Evolutionary conservation across 768 basidiomycete genomes (phyloP).

Genomic region (Mycena haematopus): DNA sequence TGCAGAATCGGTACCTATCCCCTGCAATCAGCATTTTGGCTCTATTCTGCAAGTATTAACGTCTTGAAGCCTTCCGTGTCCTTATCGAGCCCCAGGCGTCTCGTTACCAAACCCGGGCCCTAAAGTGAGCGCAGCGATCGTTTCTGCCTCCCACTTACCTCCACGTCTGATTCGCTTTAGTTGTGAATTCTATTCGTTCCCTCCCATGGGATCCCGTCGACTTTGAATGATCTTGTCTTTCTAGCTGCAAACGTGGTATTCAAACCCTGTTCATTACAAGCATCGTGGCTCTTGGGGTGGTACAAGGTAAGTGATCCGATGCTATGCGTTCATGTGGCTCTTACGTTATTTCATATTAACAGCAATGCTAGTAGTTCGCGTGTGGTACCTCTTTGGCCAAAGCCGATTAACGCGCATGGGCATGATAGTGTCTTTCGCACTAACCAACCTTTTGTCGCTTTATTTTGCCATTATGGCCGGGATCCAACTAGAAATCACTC

Average conservation of each 20-base stretch:
- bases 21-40: slow-evolving; percentile 32
- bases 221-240: slow-evolving; percentile 11
- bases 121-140: slow-evolving; percentile 30
- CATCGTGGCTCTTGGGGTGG: slow-evolving; percentile 38
- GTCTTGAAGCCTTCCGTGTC: slow-evolving; percentile 28
- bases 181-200: slow-evolving; percentile 32
- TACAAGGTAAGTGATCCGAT: slow-evolving; percentile 40
- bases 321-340: neutral
- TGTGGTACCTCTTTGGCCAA: slow-evolving; percentile 50
- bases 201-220: neutral
- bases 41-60: slow-evolving; percentile 10
- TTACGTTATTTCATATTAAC: slow-evolving; percentile 2
- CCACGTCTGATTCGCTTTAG: slow-evolving; percentile 23
- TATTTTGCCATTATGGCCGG: slow-evolving; percentile 38
- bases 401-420: slow-evolving; percentile 35
- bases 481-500: slow-evolving; percentile 28
- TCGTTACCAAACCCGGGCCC: slow-evolving; percentile 34
- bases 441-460: slow-evolving; percentile 38
- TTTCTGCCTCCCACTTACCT: neutral
- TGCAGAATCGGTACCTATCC: slow-evolving; percentile 43
- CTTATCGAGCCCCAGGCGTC: slow-evolving; percentile 30
- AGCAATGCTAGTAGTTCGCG: slow-evolving; percentile 48
- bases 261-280: slow-evolving; percentile 35
- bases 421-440: slow-evolving; percentile 38
- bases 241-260: slow-evolving; percentile 39